Percentiles rank a stretch among this genome's conserved stretches.
Evolutionary conservation across 192 early-diverging fungal genomes (phyloP).

Genomic region (Lunasporangiospora selenospora): DNA sequence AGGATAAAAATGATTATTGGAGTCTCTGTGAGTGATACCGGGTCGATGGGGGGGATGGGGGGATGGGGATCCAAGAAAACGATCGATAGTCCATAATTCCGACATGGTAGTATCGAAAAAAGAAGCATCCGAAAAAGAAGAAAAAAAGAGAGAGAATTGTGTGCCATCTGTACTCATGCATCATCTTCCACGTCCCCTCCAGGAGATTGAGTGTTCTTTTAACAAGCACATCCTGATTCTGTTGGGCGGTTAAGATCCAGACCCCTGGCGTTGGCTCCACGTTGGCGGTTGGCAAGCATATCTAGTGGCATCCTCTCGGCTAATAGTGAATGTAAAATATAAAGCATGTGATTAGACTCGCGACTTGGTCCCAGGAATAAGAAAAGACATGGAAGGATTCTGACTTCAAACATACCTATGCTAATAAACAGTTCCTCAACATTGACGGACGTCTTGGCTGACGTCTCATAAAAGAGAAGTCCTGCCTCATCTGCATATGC

Average conservation of each 20-base stretch:
- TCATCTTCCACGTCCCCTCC: no score
- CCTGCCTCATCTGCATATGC: slow-evolving; percentile 70
- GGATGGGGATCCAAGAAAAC: neutral
- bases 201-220: no score
- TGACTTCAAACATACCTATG: slow-evolving; percentile 54
- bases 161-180: neutral
- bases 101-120: neutral
- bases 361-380: neutral
- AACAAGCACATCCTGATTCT: slow-evolving; percentile 40
- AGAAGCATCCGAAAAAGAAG: neutral
- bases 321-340: slow-evolving; percentile 6
- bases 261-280: slow-evolving; percentile 51
- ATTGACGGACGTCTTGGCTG: slow-evolving; percentile 68
- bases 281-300: slow-evolving; percentile 61
- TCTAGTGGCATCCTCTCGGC: slow-evolving; percentile 77
- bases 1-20: slow-evolving; percentile 15
- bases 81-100: neutral
- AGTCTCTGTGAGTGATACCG: no score
- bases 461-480: slow-evolving; percentile 72
- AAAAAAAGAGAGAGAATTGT: neutral
- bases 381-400: slow-evolving; percentile 1
- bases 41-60: no score
- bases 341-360: neutral
- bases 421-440: slow-evolving; percentile 68
- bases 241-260: slow-evolving; percentile 56